Conservation (phyloP, 805 yeast species). For the Candida coleopterorum region DNA sequence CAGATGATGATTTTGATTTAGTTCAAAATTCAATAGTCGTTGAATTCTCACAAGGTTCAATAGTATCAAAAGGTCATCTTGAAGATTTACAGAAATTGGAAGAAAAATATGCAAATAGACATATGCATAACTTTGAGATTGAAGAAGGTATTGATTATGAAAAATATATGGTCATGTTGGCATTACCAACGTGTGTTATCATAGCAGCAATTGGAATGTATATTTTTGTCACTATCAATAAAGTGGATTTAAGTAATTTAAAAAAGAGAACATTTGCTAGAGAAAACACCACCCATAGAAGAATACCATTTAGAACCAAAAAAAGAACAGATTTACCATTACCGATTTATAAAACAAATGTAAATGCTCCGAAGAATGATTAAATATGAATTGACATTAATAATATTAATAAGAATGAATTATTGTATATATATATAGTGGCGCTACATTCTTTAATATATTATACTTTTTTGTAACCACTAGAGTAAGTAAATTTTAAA, state of each 20-base stretch:
- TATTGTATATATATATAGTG: too few species aligned
- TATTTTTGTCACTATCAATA: slow-evolving; percentile 54
- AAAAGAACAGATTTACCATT: slow-evolving; percentile 23
- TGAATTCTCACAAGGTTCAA: slow-evolving; percentile 47
- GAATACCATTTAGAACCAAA: slow-evolving; percentile 22
- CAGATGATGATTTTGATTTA: slow-evolving; percentile 63
- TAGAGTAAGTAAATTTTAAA: neutral
- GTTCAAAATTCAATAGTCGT: slow-evolving; percentile 39
- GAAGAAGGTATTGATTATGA: slow-evolving; percentile 50
- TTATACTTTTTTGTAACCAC: slow-evolving; percentile 4
- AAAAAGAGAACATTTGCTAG: slow-evolving; percentile 29
- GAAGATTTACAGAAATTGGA: slow-evolving; percentile 39
- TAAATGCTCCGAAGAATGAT: slow-evolving; percentile 10
- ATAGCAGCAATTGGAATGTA: slow-evolving; percentile 61
- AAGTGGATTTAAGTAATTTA: slow-evolving; percentile 40
- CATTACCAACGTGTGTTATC: slow-evolving; percentile 64
- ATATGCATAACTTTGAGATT: slow-evolving; percentile 22
- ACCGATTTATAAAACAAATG: slow-evolving; percentile 27
- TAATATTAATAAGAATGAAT: too few species aligned
- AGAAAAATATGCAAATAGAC: slow-evolving; percentile 20
- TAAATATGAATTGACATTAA: too few species aligned
- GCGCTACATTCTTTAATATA: too few species aligned
- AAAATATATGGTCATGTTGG: slow-evolving; percentile 58
- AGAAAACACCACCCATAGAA: slow-evolving; percentile 23
- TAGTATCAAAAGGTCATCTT: slow-evolving; percentile 45